These are phyloP conservation scores for Pestalotiopsis fici DNA, from an alignment of 2,329 filamentous ascomycete genomes.

Conservation along the genomic window DNA sequence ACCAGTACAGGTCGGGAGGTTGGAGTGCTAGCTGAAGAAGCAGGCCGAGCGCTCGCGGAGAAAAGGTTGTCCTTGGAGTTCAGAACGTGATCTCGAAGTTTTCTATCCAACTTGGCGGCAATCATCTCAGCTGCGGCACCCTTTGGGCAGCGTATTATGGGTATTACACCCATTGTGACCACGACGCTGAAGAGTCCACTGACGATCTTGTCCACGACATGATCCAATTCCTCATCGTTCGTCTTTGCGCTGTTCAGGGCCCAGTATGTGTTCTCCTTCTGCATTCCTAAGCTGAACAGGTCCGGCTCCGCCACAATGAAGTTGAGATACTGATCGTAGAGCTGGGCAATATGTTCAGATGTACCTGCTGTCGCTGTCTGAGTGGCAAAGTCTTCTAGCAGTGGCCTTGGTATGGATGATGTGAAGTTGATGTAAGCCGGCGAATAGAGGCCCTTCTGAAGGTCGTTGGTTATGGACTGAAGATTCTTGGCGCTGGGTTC, in stretches of 20 bases:
- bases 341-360: slow-evolving; percentile 85
- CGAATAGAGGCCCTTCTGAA: slow-evolving; percentile 85
- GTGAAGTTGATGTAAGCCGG: slow-evolving; percentile 97
- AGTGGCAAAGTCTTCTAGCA: slow-evolving; percentile 92
- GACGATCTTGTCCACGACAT: slow-evolving; percentile 86
- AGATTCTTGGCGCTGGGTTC: slow-evolving; percentile 84
- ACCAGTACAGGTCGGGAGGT: slow-evolving; percentile 85
- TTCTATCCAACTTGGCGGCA: slow-evolving; percentile 89
- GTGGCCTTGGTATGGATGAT: slow-evolving; percentile 83
- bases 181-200: slow-evolving; percentile 96
- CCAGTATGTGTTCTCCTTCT: slow-evolving; percentile 89
- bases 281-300: slow-evolving; percentile 90
- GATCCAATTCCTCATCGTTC: slow-evolving; percentile 85
- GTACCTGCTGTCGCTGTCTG: slow-evolving; percentile 84
- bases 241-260: slow-evolving; percentile 93
- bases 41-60: slow-evolving; percentile 63
- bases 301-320: slow-evolving; percentile 96
- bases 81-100: slow-evolving; percentile 91
- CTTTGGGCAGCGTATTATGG: slow-evolving; percentile 92
- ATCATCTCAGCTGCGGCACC: slow-evolving; percentile 93
- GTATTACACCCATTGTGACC: slow-evolving; percentile 96
- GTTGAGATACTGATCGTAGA: slow-evolving; percentile 96
- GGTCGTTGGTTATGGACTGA: slow-evolving; percentile 78
- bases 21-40: slow-evolving; percentile 60
- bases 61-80: slow-evolving; percentile 99